A percentile compares a stretch with the other conserved stretches of the same genome.
Conservation (phyloP, 1,284 basidiomycete genomes). For the Lentinula novae-zelandiae region DNA sequence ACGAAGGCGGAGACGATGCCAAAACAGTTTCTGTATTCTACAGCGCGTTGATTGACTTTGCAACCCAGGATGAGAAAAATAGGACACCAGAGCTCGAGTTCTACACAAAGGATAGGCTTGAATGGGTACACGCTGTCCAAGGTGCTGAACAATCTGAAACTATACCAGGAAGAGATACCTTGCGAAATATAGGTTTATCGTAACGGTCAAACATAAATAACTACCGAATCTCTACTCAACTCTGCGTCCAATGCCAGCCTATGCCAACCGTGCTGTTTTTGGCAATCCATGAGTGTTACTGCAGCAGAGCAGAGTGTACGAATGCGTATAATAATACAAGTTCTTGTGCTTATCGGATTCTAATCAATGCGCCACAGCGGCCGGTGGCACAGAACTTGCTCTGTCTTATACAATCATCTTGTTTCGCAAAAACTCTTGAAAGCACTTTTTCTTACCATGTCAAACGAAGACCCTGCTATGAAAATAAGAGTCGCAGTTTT, state of each 20-base stretch:
- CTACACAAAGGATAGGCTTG: background rate
- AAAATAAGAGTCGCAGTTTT: slow-evolving; percentile 29
- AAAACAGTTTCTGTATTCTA: background rate
- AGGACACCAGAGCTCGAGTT: background rate
- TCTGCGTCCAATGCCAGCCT: too few species aligned
- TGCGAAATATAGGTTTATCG: too few species aligned
- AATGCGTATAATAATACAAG: too few species aligned
- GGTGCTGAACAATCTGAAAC: background rate
- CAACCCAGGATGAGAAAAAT: background rate
- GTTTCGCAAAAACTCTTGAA: background rate
- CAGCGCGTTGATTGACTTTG: background rate
- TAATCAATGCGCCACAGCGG: background rate
- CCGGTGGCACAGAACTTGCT: background rate
- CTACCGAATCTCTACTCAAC: too few species aligned
- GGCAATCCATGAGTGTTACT: too few species aligned
- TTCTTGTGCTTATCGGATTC: too few species aligned
- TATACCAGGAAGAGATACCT: background rate
- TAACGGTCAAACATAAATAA: too few species aligned
- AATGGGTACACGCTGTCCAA: background rate
- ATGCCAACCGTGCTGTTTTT: too few species aligned
- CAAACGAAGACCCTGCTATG: background rate
- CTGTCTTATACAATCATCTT: background rate
- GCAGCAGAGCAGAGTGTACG: too few species aligned
- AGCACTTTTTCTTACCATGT: background rate
- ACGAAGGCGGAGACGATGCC: background rate